Percentiles rank a stretch among this genome's conserved stretches.
These are phyloP conservation scores for Boletus insuetus DNA, from an alignment of 768 basidiomycete species.

Conservation along the genomic window DNA sequence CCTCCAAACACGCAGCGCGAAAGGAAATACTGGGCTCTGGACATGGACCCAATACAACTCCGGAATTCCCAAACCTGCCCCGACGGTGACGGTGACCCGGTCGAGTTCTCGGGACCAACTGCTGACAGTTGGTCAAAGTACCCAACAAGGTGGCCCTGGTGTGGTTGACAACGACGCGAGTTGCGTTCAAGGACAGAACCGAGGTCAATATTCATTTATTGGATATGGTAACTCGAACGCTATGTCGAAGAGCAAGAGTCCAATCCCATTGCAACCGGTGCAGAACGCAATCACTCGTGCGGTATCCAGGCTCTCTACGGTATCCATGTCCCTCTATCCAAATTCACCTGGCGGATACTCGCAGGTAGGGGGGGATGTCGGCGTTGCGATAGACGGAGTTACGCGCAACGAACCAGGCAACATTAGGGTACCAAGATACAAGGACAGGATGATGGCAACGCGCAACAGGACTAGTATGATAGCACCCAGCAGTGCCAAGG, in stretches of 20 bases:
- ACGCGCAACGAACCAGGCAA: conserved; percentile 43
- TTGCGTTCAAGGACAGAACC: conserved; percentile 14
- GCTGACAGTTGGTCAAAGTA: conserved; percentile 5
- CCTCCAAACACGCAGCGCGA: conserved; percentile 29
- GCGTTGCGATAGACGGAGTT: conserved; percentile 35
- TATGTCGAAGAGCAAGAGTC: conserved; percentile 24
- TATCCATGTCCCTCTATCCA: conserved; percentile 49
- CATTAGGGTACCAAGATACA: conserved; percentile 33
- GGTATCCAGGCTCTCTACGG: conserved; percentile 39
- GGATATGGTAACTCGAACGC: conserved; percentile 23
- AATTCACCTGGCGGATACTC: conserved; percentile 36
- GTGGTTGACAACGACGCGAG: conserved; percentile 6
- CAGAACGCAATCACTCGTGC: conserved; percentile 40
- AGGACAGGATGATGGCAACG: conserved; percentile 27
- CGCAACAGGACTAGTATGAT: conserved; percentile 25
- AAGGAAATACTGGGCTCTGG: conserved; percentile 46
- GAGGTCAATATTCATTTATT: conserved; percentile 22
- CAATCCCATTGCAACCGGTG: conserved; percentile 38
- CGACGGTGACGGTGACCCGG: conserved; percentile 22
- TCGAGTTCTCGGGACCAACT: conserved; percentile 19
- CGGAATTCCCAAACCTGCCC: conserved; percentile 29
- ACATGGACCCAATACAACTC: conserved; percentile 56
- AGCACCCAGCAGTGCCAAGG: conserved; percentile 18
- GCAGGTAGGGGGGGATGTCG: conserved; percentile 27
- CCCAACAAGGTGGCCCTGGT: conserved; percentile 6